Evolutionary conservation across 352 stramenopile genomes (phyloP).

Genomic region (Phytopythium sindhum): DNA sequence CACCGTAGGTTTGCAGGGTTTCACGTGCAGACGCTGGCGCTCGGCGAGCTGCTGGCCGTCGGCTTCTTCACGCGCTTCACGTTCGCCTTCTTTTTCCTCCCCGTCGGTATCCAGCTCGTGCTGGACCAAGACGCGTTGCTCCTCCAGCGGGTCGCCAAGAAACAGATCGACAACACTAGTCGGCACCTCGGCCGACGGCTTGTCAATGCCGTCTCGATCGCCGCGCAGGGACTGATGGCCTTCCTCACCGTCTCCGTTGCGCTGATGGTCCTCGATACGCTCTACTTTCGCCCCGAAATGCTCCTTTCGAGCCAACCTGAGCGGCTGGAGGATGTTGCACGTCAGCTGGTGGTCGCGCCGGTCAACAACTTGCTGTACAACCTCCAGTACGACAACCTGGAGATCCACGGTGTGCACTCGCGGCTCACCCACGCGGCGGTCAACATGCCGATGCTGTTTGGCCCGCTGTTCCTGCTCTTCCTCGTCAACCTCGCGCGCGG

Average conservation of each 20-base stretch:
- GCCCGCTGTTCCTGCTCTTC: constrained; percentile 71
- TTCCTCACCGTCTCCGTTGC: constrained; percentile 31
- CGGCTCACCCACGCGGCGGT: constrained; percentile 82
- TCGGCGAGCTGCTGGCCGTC: constrained; percentile 63
- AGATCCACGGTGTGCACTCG: constrained; percentile 90
- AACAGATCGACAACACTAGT: not conserved
- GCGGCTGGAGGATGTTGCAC: constrained; percentile 11
- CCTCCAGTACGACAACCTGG: constrained; percentile 84
- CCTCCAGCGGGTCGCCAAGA: constrained; percentile 26
- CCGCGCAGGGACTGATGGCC: constrained; percentile 38
- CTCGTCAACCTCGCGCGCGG: constrained; percentile 27
- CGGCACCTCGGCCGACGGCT: constrained; percentile 17
- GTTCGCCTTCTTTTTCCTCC: constrained; percentile 81
- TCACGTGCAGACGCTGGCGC: constrained; percentile 47
- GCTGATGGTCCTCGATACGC: constrained; percentile 52
- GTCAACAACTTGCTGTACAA: constrained; percentile 94
- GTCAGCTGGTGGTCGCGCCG: constrained; percentile 49
- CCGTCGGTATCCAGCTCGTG: constrained; percentile 61
- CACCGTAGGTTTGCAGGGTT: constrained; percentile 29
- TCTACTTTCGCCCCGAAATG: constrained; percentile 46
- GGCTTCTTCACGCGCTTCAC: constrained; percentile 83
- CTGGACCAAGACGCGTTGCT: constrained; percentile 46
- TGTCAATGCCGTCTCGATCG: constrained; percentile 18
- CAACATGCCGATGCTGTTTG: constrained; percentile 94
- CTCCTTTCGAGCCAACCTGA: not conserved